Conservation (phyloP, 768 basidiomycete genomes). For the Leccinum olivaceopallidum region DNA sequence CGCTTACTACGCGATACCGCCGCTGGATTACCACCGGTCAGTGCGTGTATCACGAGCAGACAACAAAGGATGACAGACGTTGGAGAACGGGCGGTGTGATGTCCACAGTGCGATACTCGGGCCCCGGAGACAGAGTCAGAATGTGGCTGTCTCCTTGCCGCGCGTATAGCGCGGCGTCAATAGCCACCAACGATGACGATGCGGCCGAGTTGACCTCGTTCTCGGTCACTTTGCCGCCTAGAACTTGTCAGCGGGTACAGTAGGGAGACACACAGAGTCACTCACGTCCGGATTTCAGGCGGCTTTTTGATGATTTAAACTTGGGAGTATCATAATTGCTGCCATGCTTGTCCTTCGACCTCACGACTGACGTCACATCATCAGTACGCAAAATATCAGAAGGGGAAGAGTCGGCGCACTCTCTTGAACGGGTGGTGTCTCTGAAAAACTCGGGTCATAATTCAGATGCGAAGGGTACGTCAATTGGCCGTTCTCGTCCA, state of each 20-base stretch:
- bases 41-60: background rate
- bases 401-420: conserved; percentile 1
- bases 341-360: conserved; percentile 3
- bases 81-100: background rate
- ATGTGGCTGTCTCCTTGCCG: conserved; percentile 1
- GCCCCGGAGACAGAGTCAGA: background rate
- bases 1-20: background rate
- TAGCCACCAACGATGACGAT: conserved; percentile 7
- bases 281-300: conserved; percentile 15
- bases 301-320: background rate
- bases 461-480: background rate
- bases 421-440: background rate
- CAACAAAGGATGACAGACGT: conserved; percentile 6
- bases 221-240: background rate
- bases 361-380: background rate
- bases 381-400: background rate
- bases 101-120: conserved; percentile 5
- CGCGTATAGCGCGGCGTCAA: conserved; percentile 1
- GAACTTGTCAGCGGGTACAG: background rate
- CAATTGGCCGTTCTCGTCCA: conserved; percentile 7
- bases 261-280: background rate
- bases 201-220: background rate
- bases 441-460: conserved; percentile 12
- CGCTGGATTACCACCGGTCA: conserved; percentile 10
- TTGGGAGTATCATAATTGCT: background rate